A percentile compares a stretch with the other conserved stretches of the same genome.
Evolutionary conservation across 2,329 filamentous ascomycete species (phyloP).

Genomic region (Zasmidium angulare): DNA sequence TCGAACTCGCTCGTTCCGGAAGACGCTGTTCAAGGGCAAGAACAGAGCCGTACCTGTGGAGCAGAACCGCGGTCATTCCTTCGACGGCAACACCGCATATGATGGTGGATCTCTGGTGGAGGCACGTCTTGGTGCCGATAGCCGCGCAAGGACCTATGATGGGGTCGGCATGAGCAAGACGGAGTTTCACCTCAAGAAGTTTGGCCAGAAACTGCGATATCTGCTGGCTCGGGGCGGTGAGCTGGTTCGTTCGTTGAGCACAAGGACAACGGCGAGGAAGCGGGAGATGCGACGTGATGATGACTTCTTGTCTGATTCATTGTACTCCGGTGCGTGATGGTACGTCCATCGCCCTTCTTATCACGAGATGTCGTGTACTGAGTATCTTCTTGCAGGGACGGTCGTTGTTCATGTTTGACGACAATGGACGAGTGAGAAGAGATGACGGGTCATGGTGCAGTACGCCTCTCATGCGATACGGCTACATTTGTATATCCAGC

Average conservation of each 20-base stretch:
- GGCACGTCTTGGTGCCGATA: slow-evolving; percentile 21
- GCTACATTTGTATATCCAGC: no score
- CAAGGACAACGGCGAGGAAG: slow-evolving; percentile 14
- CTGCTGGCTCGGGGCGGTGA: slow-evolving; percentile 37
- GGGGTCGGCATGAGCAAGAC: slow-evolving; percentile 40
- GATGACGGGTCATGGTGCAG: no score
- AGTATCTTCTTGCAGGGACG: not conserved
- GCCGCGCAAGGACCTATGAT: slow-evolving; percentile 30
- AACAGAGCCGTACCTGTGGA: slow-evolving; percentile 13
- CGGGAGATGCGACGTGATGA: slow-evolving; percentile 10
- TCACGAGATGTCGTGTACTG: not conserved
- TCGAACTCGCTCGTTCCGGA: slow-evolving; percentile 36
- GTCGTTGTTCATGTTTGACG: slow-evolving; percentile 10
- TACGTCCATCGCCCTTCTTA: slow-evolving; percentile 4
- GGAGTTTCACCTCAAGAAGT: slow-evolving; percentile 41
- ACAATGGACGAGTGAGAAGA: not conserved
- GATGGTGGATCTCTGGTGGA: slow-evolving; percentile 29
- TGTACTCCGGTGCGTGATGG: slow-evolving; percentile 31
- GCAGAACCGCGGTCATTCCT: slow-evolving; percentile 20
- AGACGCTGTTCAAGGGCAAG: slow-evolving; percentile 29
- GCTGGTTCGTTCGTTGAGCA: slow-evolving; percentile 33
- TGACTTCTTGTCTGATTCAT: slow-evolving; percentile 29
- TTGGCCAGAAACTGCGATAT: slow-evolving; percentile 40
- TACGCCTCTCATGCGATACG: no score
- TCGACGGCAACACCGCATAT: slow-evolving; percentile 31